These are phyloP conservation scores for Leptographium procerum DNA, from an alignment of 2,329 filamentous ascomycete genomes.

Conservation along the genomic window DNA sequence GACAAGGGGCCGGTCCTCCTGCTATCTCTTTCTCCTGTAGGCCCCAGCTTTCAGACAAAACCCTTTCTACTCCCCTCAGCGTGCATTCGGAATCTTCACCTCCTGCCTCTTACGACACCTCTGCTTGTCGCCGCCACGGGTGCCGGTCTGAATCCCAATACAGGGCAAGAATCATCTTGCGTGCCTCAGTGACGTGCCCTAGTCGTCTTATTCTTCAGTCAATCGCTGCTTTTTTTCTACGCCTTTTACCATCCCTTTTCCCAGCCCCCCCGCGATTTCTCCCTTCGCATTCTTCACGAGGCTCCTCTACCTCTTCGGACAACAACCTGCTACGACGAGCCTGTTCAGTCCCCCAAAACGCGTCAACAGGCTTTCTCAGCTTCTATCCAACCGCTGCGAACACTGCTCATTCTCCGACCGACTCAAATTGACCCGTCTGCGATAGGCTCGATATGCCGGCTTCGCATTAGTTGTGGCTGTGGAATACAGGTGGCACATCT, in stretches of 20 bases:
- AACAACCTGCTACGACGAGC: not conserved
- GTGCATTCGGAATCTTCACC: not conserved
- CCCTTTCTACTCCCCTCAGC: not conserved
- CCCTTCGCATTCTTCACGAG: not conserved
- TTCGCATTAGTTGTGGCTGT: not conserved
- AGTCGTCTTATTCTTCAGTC: not conserved
- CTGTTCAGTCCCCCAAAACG: not conserved
- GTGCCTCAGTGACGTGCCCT: not conserved
- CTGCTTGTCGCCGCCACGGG: not conserved
- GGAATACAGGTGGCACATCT: not conserved
- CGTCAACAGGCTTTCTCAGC: not conserved
- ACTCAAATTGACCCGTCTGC: not conserved
- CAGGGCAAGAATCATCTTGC: not conserved
- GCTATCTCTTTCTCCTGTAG: constrained; percentile 10
- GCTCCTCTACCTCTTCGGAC: not conserved
- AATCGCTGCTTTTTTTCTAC: not conserved
- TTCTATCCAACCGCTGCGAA: not conserved
- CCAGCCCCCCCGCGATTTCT: not conserved
- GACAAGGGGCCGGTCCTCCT: constrained; percentile 23
- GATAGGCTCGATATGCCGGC: not conserved
- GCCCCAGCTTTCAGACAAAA: not conserved
- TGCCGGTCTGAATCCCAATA: not conserved
- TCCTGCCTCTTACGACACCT: not conserved
- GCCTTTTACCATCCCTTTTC: not conserved
- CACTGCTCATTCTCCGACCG: not conserved